phyloP scores from a whole-genome alignment of 75 land plant species.

The Selaginella tamariscina region DNA sequence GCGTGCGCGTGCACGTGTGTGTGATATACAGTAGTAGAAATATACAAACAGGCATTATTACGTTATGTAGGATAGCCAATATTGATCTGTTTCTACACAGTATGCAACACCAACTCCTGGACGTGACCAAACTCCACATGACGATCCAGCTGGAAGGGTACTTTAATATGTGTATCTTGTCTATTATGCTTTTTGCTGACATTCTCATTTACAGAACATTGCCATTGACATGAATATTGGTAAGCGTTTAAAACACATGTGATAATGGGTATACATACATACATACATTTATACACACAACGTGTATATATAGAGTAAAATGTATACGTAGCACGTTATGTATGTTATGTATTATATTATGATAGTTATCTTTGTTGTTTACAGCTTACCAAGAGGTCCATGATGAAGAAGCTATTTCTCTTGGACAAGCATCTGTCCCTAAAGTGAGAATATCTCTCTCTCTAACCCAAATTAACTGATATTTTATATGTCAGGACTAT shows the following conservation, averaged over 20 bases:
- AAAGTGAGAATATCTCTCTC: background rate
- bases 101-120: constrained; percentile 5
- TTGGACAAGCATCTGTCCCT: background rate
- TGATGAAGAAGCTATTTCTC: background rate
- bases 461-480: too few relatives aligned
- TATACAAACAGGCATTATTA: background rate
- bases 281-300: too few relatives aligned
- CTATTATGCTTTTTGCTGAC: too few relatives aligned
- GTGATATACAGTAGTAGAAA: too few relatives aligned
- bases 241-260: background rate
- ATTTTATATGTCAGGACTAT: background rate
- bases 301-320: too few relatives aligned
- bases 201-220: background rate
- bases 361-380: background rate
- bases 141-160: too few relatives aligned
- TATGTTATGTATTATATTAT: background rate
- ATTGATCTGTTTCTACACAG: background rate
- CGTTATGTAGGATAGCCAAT: background rate
- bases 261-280: too few relatives aligned
- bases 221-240: constrained; percentile 12
- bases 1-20: too few relatives aligned
- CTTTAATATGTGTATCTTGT: background rate
- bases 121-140: background rate
- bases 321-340: too few relatives aligned
- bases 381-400: background rate